phyloP scores from a whole-genome alignment of 257 asterid species.

The Perilla frutescens region DNA sequence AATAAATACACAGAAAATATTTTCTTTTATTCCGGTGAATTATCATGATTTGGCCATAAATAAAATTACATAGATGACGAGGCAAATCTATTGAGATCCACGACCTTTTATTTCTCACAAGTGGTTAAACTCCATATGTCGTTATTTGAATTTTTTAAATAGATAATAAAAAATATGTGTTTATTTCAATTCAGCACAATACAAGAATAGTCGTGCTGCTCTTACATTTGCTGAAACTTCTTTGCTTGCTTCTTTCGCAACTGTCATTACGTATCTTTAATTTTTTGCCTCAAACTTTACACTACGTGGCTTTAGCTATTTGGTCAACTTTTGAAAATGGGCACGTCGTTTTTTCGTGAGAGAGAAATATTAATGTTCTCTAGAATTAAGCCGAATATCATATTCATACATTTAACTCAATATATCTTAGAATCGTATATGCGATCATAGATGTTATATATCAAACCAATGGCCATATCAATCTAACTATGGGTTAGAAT shows the following conservation, averaged over 20 bases:
- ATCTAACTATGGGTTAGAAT: no score
- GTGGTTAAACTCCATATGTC: constrained; percentile 15
- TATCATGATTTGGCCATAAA: background rate
- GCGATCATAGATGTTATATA: no score
- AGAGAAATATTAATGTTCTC: no score
- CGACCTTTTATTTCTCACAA: background rate
- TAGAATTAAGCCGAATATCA: no score
- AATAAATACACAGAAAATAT: no score
- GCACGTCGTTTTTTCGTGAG: background rate
- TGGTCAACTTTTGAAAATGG: background rate
- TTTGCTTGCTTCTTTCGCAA: constrained; percentile 3
- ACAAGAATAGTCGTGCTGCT: constrained; percentile 18
- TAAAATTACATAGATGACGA: background rate
- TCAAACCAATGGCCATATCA: no score
- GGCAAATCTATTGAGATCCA: constrained; percentile 6
- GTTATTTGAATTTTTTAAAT: background rate
- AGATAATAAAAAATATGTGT: background rate
- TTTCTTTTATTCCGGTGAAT: no score
- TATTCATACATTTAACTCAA: no score
- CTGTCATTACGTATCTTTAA: background rate
- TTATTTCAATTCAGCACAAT: no score
- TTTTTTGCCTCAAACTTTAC: background rate
- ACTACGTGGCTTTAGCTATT: background rate
- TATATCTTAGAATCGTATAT: no score
- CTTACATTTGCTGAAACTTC: background rate